A percentile compares a stretch with the other conserved stretches of the same genome.
phyloP scores from a whole-genome alignment of 192 early-diverging fungal species.

The Entomortierella chlamydospora region DNA sequence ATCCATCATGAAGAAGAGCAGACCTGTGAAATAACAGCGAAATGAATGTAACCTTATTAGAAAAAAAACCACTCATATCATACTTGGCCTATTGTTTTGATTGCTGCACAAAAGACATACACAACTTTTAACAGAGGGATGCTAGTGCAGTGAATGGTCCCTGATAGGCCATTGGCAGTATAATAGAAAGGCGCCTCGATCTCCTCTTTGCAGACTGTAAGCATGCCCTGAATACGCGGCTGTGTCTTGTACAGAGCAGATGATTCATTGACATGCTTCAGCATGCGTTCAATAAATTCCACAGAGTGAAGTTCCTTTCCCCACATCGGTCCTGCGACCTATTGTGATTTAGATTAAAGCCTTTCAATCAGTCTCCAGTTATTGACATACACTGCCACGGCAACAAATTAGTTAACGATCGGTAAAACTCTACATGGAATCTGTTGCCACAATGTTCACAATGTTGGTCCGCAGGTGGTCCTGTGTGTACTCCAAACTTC shows the following conservation, averaged over 20 bases:
- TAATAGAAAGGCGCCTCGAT: constrained; percentile 87
- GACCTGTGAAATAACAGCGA: constrained; percentile 78
- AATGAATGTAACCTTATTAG: no score
- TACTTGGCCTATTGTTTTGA: no score
- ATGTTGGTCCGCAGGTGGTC: constrained; percentile 65
- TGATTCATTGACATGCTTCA: constrained; percentile 74
- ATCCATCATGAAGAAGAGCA: constrained; percentile 92
- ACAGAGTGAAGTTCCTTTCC: constrained; percentile 84
- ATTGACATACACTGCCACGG: no score
- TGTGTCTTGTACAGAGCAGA: constrained; percentile 79
- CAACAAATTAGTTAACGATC: no score
- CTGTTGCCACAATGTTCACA: constrained; percentile 83
- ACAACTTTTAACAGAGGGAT: constrained; percentile 64
- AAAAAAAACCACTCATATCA: no score
- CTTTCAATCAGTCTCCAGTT: no score
- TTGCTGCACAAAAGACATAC: constrained; percentile 9
- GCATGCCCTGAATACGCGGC: constrained; percentile 94
- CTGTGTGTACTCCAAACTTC: constrained; percentile 73
- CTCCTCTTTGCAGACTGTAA: constrained; percentile 75
- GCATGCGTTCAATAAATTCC: constrained; percentile 86
- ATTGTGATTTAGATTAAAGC: constrained; percentile 1
- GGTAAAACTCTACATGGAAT: constrained; percentile 68
- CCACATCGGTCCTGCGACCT: constrained; percentile 96
- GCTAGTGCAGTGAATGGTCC: constrained; percentile 77
- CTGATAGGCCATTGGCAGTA: constrained; percentile 73